phyloP scores from a whole-genome alignment of 495 filamentous ascomycete genomes.

The Hyaloscypha variabilis region DNA sequence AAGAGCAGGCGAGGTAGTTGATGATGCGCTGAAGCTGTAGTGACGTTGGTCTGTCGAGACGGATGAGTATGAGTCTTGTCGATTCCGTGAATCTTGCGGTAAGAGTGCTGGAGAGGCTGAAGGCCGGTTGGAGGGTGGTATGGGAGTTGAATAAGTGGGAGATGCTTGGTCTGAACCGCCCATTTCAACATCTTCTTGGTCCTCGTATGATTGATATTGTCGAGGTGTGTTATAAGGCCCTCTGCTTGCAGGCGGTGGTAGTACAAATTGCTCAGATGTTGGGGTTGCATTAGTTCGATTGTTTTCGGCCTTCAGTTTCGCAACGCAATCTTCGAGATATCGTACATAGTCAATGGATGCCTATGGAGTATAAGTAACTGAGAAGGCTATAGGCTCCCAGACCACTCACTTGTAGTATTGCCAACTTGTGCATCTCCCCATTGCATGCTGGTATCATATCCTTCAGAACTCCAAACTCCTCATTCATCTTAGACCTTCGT shows the following conservation, averaged over 20 bases:
- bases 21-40: slow-evolving; percentile 47
- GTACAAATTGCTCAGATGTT: slow-evolving; percentile 29
- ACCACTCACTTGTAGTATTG: slow-evolving; percentile 81
- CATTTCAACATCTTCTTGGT: slow-evolving; percentile 51
- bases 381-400: neutral
- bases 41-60: slow-evolving; percentile 43
- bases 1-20: slow-evolving; percentile 49
- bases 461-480: slow-evolving; percentile 93
- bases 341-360: slow-evolving; percentile 96
- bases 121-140: slow-evolving; percentile 40
- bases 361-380: slow-evolving; percentile 42
- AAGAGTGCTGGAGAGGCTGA: slow-evolving; percentile 52
- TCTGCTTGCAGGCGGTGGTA: slow-evolving; percentile 29
- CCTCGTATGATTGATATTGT: slow-evolving; percentile 22
- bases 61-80: slow-evolving; percentile 50
- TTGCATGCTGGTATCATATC: slow-evolving; percentile 92
- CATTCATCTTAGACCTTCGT: slow-evolving; percentile 96
- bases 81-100: slow-evolving; percentile 40
- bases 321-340: slow-evolving; percentile 89
- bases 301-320: slow-evolving; percentile 72
- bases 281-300: slow-evolving; percentile 32
- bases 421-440: slow-evolving; percentile 96
- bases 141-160: slow-evolving; percentile 26
- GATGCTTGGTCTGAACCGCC: slow-evolving; percentile 26
- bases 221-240: slow-evolving; percentile 24